Evolutionary conservation across 75 land plant species (phyloP), one percentile per base, ranked within the genome.

Genomic region (Gnetum montanum): DNA sequence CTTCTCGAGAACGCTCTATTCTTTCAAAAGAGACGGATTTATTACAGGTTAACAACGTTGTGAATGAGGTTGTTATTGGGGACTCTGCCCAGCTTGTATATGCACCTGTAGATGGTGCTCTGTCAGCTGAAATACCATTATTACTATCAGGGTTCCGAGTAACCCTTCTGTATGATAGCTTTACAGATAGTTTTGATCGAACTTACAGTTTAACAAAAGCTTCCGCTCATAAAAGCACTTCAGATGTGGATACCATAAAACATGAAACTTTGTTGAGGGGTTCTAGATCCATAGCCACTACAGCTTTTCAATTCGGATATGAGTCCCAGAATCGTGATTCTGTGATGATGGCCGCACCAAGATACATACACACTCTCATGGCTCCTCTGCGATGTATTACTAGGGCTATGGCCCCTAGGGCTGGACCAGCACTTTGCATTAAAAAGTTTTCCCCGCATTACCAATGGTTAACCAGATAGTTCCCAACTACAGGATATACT

Each of bases 1-100:
- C 65, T 38, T 45, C 34, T 53, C 58, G 58, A 23, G 52, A 70
- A 34, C 65, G 45, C 61, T 27, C 58, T 16, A 27, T 66, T 1
- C 22, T 63, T 47, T 34, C 70, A 24, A 70, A 55, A 23, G 75
- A 72, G 34, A 43, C 45, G 43, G 40, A 62, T 45, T 46, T 72
- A 20, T 58, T 72, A n/a, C 75, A 72, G 74, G 75, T 72, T n/a
- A 69, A 74, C 56, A 73, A 75, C 34, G 74, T 66, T 29, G 53
- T 60, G 15, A 66, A 73, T 44, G 75, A 73, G 26, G 62, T 52
- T 37, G 60, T 66, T 26, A 54, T 45, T 44, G 75, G 75, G 22
- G 52, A 46, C 8, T 70, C 65, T 61, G 74, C 75, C 31, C 75
- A 73, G 20, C 58, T 68, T 13, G 66, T 73, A 18, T 73, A 69